Base-by-base conservation (phyloP, 2,329 filamentous ascomycete species). In the Balansia obtecta region DNA sequence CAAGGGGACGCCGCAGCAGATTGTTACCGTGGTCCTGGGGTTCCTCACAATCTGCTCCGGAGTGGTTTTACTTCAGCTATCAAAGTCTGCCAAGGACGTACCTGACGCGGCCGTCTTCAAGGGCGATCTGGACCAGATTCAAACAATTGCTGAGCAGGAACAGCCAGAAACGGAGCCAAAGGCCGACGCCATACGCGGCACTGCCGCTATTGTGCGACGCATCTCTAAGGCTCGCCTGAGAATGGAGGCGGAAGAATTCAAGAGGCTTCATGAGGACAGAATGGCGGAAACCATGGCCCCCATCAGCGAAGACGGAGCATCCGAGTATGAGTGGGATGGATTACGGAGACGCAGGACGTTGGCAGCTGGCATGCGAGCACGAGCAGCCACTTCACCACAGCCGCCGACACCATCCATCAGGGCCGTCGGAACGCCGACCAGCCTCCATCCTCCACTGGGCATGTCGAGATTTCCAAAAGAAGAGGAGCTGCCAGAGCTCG, bases 121-220 rank as follows among this genome's bases (percentile, higher is more conserved):
- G 50, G 93, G 91, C 43, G 89, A 97, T 61, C 76, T 98, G 48
- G 86, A 97, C 61, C 91, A 98, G 72, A 86, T 97, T 49, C 87
- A 93, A 33, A 95, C 91, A 32, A 93, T 97, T 54, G 91, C 88
- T 45, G 88, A 96, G 60, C 88, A 95, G 62, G 88, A 95, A 64
- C 89, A 97, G 64, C 86, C 90, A n/a, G 93, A 98, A 66, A 85
- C 86, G 13, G 93, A 98, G 60, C 93, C 93, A 49, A 94, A 95
- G 63, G 93, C 93, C 13, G 93, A 98, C 65, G 89, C 93, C 10
- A 94, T 98, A 61, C 87, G 93, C 57, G 93, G 91, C 53, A 75
- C 91, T 15, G 90, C 88, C 7, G 88, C 89, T 45, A 88, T 98
- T 52, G 77, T 98, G 49, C 82, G 93, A 54, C 81, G 86, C 13